Conservation (phyloP, 176 grass and related monocot genomes). For the Avena eriantha region DNA sequence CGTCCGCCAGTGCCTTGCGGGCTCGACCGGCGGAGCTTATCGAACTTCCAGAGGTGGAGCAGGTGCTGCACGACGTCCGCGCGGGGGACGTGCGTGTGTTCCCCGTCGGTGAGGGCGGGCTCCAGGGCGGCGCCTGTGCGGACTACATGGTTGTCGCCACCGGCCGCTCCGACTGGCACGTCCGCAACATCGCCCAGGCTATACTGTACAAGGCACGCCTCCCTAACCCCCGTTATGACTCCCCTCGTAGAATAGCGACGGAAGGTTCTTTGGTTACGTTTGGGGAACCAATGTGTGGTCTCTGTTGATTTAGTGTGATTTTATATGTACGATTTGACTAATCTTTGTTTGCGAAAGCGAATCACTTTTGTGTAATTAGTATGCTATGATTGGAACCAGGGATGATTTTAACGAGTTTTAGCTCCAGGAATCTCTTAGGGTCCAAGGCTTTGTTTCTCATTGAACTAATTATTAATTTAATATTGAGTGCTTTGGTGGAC, state of each 20-base stretch:
- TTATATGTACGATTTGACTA: constrained; percentile 9
- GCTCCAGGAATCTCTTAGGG: neutral
- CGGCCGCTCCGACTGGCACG: constrained; percentile 85
- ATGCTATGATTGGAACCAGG: neutral
- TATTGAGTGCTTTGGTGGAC: neutral
- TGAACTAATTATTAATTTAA: neutral
- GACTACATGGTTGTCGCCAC: constrained; percentile 95
- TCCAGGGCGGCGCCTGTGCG: constrained; percentile 64
- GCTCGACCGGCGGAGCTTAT: constrained; percentile 41
- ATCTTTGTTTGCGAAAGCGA: neutral
- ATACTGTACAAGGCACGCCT: constrained; percentile 81
- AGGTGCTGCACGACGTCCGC: constrained; percentile 79
- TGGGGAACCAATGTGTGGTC: neutral
- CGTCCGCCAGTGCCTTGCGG: constrained; percentile 2
- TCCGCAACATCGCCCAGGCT: constrained; percentile 96
- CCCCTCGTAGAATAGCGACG: neutral
- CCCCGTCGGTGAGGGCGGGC: constrained; percentile 66
- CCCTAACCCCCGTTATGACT: neutral
- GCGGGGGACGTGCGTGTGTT: constrained; percentile 91
- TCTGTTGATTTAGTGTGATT: neutral
- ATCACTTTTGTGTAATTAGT: neutral
- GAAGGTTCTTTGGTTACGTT: neutral
- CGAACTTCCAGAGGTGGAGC: constrained; percentile 84
- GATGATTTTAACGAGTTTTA: neutral
- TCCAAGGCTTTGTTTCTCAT: neutral